Conservation (phyloP, 257 asterid species). For the Solanum chilense region DNA sequence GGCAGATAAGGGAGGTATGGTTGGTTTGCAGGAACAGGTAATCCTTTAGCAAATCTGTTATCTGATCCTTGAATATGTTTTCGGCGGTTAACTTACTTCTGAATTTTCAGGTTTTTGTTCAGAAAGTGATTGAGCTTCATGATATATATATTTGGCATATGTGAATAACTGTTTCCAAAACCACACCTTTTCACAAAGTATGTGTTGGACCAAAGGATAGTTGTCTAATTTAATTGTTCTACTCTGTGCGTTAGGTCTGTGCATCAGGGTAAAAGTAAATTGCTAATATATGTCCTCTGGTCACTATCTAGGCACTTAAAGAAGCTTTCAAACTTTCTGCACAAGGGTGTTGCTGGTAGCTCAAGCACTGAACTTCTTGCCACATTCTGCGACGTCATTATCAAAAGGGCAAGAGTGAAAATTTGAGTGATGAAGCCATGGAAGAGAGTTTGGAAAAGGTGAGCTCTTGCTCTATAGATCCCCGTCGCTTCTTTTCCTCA, state of each 20-base stretch:
- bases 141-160: constrained; percentile 93
- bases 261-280: not conserved
- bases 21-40: constrained; percentile 95
- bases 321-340: constrained; percentile 98
- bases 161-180: constrained; percentile 77
- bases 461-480: not conserved
- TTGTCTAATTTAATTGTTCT: not conserved
- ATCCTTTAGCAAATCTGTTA: not conserved
- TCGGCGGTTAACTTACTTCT: constrained; percentile 4
- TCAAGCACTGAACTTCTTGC: constrained; percentile 97
- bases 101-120: constrained; percentile 64
- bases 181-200: constrained; percentile 98
- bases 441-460: constrained; percentile 96
- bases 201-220: constrained; percentile 6
- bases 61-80: not conserved
- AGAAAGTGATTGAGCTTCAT: constrained; percentile 89
- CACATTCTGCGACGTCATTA: constrained; percentile 90
- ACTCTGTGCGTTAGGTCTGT: not conserved
- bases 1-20: constrained; percentile 84
- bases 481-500: not conserved
- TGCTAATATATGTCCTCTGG: not conserved
- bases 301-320: constrained; percentile 63
- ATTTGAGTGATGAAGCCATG: constrained; percentile 93
- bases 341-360: constrained; percentile 95
- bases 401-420: constrained; percentile 94